Base-by-base conservation (phyloP, 352 stramenopile species). In the Phytophthora macrochlamydospora region DNA sequence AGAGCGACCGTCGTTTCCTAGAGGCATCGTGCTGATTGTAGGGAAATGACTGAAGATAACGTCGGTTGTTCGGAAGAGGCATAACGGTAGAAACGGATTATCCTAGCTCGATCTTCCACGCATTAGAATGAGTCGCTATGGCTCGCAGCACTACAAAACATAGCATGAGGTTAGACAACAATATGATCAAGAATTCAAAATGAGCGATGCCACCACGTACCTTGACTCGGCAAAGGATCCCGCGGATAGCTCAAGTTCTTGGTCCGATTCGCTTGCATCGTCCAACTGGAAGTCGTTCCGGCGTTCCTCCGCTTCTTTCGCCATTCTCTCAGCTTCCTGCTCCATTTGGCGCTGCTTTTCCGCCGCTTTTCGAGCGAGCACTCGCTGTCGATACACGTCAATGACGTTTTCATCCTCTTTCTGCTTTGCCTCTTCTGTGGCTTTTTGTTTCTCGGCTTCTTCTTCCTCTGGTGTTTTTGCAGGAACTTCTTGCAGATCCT, bases 151-250 rank as follows among this genome's bases (percentile, higher is more conserved):
- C 79, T 88, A 30, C 38, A 53, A 29, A 51, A 13, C 13, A 62
- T 51, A 49, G 1, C 29, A 33, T 53, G 37, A 59, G 11, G 32
- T 53, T 30, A 54, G 28, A 48, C 12, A 53, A 31, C 28, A 60
- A 67, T 1, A 9, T 9, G 52, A 30, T 51, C 9, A 6, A n/a
- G 24, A 51, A 50, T 60, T 13, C 7, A 48, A 61, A 50, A 33
- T 24, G 18, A 24, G 31, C 28, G 13, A 52, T 45, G 3, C 32
- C 32, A 24, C 31, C 9, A 50, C 66, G 24, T 81, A 91, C 83
- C 83, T 91, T 1, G 83, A 91, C 51, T 88, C 79, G 1, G 83
- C 80, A 35, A 91, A 90, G 8, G 83, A 91, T 62, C 72, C 83
- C 0, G 64, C 78, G 1, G 83, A 91, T 0, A 86, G 56, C 38